Evolutionary conservation across 306 rosid genomes (phyloP).

Genomic region (Citrullus mucosospermus): DNA sequence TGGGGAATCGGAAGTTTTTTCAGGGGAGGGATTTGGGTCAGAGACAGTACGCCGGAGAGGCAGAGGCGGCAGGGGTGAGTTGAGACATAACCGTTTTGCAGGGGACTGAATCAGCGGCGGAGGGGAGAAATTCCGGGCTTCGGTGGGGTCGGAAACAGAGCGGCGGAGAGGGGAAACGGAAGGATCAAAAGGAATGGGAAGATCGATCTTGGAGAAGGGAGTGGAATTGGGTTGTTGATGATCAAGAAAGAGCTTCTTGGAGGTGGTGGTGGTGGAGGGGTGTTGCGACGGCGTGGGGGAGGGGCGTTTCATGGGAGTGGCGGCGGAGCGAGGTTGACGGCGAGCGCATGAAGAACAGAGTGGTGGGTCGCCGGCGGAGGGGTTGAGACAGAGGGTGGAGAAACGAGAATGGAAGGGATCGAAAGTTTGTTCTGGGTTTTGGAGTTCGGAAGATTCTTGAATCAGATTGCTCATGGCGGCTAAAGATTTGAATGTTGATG

Average conservation of each 20-base stretch:
- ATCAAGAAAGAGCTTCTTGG: slow-evolving; percentile 5
- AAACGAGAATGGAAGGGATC: background rate
- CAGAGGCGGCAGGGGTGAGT: background rate
- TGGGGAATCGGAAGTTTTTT: background rate
- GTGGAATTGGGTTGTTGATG: background rate
- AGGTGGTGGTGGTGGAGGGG: background rate
- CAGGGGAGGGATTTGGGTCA: slow-evolving; percentile 2
- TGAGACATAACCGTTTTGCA: background rate
- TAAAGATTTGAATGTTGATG: too few species aligned
- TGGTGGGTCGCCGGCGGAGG: background rate
- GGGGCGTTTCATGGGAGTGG: slow-evolving; percentile 2
- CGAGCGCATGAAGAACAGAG: slow-evolving; percentile 1
- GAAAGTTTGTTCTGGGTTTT: background rate
- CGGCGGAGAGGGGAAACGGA: slow-evolving; percentile 12
- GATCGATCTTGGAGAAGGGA: slow-evolving; percentile 11
- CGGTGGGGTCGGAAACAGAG: background rate
- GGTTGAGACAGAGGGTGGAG: background rate
- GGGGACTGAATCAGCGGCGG: background rate
- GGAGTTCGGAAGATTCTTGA: background rate
- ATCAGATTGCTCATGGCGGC: background rate
- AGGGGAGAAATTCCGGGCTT: background rate
- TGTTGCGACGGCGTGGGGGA: background rate
- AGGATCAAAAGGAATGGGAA: background rate
- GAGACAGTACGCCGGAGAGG: slow-evolving; percentile 11
- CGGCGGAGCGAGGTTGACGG: background rate